phyloP scores from a whole-genome alignment of 192 early-diverging fungal genomes.

The Coemansia sp. region DNA sequence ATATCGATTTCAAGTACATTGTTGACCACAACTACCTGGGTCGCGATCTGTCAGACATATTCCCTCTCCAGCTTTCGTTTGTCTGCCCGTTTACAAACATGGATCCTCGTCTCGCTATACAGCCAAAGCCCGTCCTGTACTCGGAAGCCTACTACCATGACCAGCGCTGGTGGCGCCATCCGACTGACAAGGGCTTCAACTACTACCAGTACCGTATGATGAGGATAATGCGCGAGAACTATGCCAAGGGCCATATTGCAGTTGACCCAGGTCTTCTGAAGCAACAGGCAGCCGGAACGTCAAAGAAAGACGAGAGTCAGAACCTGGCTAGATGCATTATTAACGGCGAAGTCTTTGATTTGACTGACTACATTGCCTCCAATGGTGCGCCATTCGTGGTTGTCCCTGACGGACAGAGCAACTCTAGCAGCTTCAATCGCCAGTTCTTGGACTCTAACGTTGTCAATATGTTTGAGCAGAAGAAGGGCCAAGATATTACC shows the following conservation, averaged over 20 bases:
- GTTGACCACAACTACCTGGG: slow-evolving; percentile 63
- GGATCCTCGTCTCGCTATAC: slow-evolving; percentile 51
- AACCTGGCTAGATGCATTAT: slow-evolving; percentile 60
- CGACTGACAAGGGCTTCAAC: slow-evolving; percentile 57
- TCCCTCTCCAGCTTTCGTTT: slow-evolving; percentile 67
- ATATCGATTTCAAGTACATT: slow-evolving; percentile 54
- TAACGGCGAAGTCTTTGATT: slow-evolving; percentile 69
- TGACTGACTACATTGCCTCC: slow-evolving; percentile 65
- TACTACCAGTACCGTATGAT: slow-evolving; percentile 68
- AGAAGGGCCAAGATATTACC: slow-evolving; percentile 65
- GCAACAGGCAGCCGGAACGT: slow-evolving; percentile 50
- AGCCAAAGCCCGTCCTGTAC: slow-evolving; percentile 56
- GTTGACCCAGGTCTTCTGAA: slow-evolving; percentile 55
- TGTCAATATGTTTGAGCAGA: slow-evolving; percentile 65
- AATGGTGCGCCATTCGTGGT: slow-evolving; percentile 51
- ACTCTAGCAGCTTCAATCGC: slow-evolving; percentile 41
- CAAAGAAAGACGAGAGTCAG: slow-evolving; percentile 43
- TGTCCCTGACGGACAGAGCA: slow-evolving; percentile 47
- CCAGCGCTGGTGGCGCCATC: slow-evolving; percentile 61
- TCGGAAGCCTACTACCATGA: slow-evolving; percentile 67
- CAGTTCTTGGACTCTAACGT: slow-evolving; percentile 64
- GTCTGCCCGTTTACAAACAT: slow-evolving; percentile 59
- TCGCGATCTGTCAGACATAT: slow-evolving; percentile 63
- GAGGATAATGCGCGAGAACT: slow-evolving; percentile 63
- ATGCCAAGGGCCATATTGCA: slow-evolving; percentile 66